Base-by-base conservation (phyloP, 148 eudicot species). In the Chenopodium quinoa region DNA sequence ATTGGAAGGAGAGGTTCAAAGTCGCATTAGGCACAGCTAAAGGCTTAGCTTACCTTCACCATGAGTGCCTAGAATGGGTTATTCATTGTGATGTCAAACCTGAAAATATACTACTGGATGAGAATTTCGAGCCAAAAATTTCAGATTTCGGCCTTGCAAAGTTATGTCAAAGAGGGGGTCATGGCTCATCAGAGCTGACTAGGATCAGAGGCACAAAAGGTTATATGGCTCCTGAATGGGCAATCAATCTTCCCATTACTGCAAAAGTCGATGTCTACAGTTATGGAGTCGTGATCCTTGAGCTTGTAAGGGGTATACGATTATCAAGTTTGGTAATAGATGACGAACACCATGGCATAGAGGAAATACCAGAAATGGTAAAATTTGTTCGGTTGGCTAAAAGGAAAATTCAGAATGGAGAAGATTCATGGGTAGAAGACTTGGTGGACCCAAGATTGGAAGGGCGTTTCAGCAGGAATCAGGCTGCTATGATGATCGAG, bases 181-280 rank as follows among this genome's bases (percentile, higher is more conserved):
- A 84, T 13, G 88, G 88, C 2, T 52, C 88, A 71, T 86, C 87
- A 0, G 88, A 85, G 34, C 19, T 90, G 29, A 83, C 91, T 1
- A 75, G 65, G 17, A 88, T 91, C 9, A 85, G 93, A 29, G 97
- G 92, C 50, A 92, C 94, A 34, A 91, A 91, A 86, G 93, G 97
- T 37, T 93, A 93, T 64, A 86, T 93, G 91, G 94, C 97, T 75
- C 96, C 93, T 0, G 93, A 92, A 67, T 90, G 97, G 93, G 88
- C 91, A 46, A 17, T 83, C 79, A 93, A 91, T 80, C 91, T 89
- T 77, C 92, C 90, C 20, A 88, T 92, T 17, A 91, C 97, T 20
- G 89, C 90, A 2, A 92, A 90, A 83, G 94, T 90, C 12, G 94
- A 90, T 64, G 93, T 91, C 0, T 93, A 86, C 50, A 88, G 94